Conservation (phyloP, 768 basidiomycete genomes). For the Trametes cubensis region DNA sequence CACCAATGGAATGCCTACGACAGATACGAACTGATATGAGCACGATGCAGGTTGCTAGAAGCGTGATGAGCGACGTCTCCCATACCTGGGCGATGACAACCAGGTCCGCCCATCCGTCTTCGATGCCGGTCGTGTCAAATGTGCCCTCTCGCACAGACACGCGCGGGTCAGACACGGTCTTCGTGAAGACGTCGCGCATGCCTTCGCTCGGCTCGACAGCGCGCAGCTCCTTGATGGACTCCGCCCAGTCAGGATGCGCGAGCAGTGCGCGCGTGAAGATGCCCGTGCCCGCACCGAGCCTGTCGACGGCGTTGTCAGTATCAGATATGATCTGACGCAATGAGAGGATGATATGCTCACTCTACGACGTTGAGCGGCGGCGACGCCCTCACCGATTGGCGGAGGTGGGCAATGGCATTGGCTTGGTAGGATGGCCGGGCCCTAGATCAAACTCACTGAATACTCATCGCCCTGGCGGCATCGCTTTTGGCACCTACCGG, state of each 20-base stretch:
- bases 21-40: conserved; percentile 6
- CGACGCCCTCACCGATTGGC: conserved; percentile 42
- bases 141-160: conserved; percentile 63
- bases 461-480: background rate
- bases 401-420: conserved; percentile 62
- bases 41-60: background rate
- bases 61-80: background rate
- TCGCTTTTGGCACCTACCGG: conserved; percentile 41
- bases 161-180: conserved; percentile 55
- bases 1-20: conserved; percentile 93
- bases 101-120: conserved; percentile 75
- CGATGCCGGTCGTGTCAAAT: conserved; percentile 65
- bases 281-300: conserved; percentile 84
- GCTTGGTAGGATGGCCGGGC: conserved; percentile 83
- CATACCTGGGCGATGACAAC: conserved; percentile 74
- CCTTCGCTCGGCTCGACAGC: conserved; percentile 87
- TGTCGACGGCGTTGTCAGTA: conserved; percentile 35
- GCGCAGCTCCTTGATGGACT: conserved; percentile 52
- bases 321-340: conserved; percentile 2
- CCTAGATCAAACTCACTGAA: conserved; percentile 39
- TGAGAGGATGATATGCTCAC: conserved; percentile 44
- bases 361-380: conserved; percentile 66
- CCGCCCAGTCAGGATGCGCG: conserved; percentile 58
- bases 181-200: conserved; percentile 75
- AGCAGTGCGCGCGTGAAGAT: conserved; percentile 86